Evolutionary conservation across 495 filamentous ascomycete genomes (phyloP).

Genomic region (Trichoderma virens): DNA sequence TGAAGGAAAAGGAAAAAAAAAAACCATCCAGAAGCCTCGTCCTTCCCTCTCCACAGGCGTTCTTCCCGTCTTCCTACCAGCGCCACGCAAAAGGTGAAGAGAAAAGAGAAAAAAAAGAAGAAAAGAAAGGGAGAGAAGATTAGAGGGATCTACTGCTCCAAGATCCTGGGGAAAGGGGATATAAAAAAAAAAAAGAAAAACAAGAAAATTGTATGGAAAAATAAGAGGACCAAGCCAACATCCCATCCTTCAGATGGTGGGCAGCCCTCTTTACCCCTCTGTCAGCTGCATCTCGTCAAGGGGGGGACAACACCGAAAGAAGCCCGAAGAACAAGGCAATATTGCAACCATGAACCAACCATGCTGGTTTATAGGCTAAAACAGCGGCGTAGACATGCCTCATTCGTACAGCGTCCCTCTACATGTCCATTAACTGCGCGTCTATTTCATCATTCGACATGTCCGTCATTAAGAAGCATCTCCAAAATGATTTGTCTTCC

Average conservation of each 20-base stretch:
- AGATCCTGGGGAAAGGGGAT: conserved; percentile 26
- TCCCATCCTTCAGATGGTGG: too few relatives aligned
- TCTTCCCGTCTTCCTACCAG: neutral
- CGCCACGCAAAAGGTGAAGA: neutral
- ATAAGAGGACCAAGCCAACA: neutral
- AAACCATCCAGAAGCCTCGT: neutral
- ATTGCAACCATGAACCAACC: too few relatives aligned
- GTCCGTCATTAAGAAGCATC: conserved; percentile 89
- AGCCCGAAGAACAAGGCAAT: too few relatives aligned
- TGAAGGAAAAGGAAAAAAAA: neutral
- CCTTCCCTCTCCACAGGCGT: neutral
- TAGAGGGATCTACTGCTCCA: neutral
- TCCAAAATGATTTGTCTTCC: conserved; percentile 82
- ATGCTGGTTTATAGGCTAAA: too few relatives aligned
- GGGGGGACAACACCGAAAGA: too few relatives aligned
- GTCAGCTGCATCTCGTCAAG: too few relatives aligned
- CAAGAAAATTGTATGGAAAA: neutral
- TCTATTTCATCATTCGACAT: conserved; percentile 54
- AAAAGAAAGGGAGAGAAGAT: neutral
- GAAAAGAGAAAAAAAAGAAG: neutral
- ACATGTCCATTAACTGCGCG: neutral
- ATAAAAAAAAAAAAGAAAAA: neutral
- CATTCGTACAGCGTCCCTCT: neutral
- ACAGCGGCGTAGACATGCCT: too few relatives aligned
- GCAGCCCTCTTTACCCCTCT: too few relatives aligned